Percentiles rank a stretch among this genome's conserved stretches.
Conservation (phyloP, 176 grass and related monocot genomes). For the Phyllostachys edulis region DNA sequence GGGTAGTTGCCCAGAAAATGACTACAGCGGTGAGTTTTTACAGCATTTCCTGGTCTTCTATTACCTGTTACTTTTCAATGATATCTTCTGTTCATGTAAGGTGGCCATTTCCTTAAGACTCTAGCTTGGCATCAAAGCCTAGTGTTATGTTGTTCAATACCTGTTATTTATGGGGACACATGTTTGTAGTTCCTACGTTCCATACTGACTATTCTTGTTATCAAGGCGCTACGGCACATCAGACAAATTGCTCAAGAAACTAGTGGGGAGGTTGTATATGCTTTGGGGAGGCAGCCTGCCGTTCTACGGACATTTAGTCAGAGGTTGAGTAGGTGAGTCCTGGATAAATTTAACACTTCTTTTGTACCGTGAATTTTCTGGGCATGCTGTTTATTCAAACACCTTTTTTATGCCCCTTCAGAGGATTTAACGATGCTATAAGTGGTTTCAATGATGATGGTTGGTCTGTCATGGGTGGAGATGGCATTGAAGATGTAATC, state of each 20-base stretch:
- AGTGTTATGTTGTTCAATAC: background rate
- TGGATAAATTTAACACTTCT: constrained; percentile 1
- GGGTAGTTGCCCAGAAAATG: constrained; percentile 98
- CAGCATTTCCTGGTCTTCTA: background rate
- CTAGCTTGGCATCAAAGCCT: background rate
- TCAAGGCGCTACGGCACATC: constrained; percentile 84
- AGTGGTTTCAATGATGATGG: constrained; percentile 99
- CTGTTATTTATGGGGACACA: constrained; percentile 1
- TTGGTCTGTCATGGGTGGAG: constrained; percentile 80
- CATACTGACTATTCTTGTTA: constrained; percentile 19
- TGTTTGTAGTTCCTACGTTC: background rate
- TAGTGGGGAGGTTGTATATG: constrained; percentile 77
- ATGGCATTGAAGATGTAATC: constrained; percentile 87
- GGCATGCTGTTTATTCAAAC: constrained; percentile 1
- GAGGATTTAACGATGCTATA: constrained; percentile 96
- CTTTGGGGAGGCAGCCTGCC: constrained; percentile 84
- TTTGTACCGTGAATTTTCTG: background rate
- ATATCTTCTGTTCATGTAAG: background rate
- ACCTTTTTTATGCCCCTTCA: constrained; percentile 37
- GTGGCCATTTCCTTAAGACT: background rate
- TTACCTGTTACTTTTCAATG: constrained; percentile 4
- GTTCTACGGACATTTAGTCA: constrained; percentile 90
- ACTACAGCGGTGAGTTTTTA: constrained; percentile 74
- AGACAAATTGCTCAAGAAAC: constrained; percentile 98
- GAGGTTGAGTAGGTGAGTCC: constrained; percentile 74